These are phyloP conservation scores for Biscogniauxia mediterranea DNA, from an alignment of 2,329 filamentous ascomycete genomes.

Conservation along the genomic window DNA sequence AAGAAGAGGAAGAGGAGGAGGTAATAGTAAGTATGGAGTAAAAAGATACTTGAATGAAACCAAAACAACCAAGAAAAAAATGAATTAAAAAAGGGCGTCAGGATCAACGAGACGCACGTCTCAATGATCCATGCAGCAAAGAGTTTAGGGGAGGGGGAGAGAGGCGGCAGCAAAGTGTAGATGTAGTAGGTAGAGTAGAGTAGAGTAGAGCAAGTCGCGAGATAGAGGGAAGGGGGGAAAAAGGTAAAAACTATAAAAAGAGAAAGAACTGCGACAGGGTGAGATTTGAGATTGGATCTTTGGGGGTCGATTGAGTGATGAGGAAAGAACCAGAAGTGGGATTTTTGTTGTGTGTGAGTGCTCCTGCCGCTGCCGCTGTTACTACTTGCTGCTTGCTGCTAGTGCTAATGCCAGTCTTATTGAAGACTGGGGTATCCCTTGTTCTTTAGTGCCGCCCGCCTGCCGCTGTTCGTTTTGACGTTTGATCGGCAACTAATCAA, in stretches of 20 bases:
- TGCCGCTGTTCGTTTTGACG: conserved; percentile 9
- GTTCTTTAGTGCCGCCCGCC: not conserved
- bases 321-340: not conserved
- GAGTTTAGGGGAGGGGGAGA: not conserved
- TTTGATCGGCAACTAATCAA: conserved; percentile 29
- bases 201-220: not conserved
- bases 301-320: not conserved
- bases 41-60: not conserved
- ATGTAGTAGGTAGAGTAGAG: too few relatives aligned
- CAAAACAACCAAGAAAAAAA: not conserved
- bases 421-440: not conserved
- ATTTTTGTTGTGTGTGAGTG: not conserved
- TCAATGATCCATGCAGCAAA: not conserved
- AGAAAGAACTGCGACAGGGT: not conserved
- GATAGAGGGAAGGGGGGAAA: not conserved
- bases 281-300: not conserved
- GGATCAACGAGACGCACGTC: not conserved
- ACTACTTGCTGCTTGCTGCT: too few relatives aligned
- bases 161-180: not conserved
- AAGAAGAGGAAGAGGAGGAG: too few relatives aligned
- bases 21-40: not conserved
- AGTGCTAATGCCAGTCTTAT: not conserved
- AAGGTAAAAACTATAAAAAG: not conserved
- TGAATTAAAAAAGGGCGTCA: not conserved
- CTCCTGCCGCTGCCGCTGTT: too few relatives aligned